Base-by-base conservation (phyloP, 139 green algal species). In the Coelastrella sp. region DNA sequence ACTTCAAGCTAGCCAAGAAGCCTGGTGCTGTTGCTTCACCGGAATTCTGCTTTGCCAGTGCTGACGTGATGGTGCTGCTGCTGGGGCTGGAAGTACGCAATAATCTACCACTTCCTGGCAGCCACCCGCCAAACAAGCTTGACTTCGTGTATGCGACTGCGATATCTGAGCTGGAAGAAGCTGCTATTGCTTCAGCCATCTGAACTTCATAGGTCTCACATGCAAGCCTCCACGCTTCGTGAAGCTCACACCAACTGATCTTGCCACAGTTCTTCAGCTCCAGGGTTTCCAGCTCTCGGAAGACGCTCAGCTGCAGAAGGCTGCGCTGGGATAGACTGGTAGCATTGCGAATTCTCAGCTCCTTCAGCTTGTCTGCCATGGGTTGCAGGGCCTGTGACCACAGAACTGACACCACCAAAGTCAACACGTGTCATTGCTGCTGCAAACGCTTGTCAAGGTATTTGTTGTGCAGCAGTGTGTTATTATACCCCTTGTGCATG, bases 191-290 rank as follows among this genome's bases (percentile, higher is more conserved):
- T 9, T 51, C 66, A 72, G 80, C 50, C 48, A 53, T 48, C 32
- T 67, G 43, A 7, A 48, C 67, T 25, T 59, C 48, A 38, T 80
- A 72, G 2, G 67, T 67, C 6, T 38, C 32, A 67, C 80, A 86
- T 8, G 68, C 66, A 8, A 53, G 38, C 27, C 25, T 41, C 80
- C 80, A 86, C 1, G 80, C 80, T 5, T 86, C 25, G 34, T 79
- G 67, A 53, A 86, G 80, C 67, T 86, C 80, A 11, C 21, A 53
- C 66, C 66, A 86, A n/a, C 64, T 80, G 66, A 86, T 32, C 37
- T 79, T 79, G 25, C 66, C 66, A 37, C 80, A 86, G 80, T 79
- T 27, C 45, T 79, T 78, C 37, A 86, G 80, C 48, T 86, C 80
- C 0, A 86, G 67, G 2, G 13, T 23, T n/a, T 67, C 48, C 23